Evolutionary conservation across 139 green algal species (phyloP).

Genomic region (Chlorella ohadii): DNA sequence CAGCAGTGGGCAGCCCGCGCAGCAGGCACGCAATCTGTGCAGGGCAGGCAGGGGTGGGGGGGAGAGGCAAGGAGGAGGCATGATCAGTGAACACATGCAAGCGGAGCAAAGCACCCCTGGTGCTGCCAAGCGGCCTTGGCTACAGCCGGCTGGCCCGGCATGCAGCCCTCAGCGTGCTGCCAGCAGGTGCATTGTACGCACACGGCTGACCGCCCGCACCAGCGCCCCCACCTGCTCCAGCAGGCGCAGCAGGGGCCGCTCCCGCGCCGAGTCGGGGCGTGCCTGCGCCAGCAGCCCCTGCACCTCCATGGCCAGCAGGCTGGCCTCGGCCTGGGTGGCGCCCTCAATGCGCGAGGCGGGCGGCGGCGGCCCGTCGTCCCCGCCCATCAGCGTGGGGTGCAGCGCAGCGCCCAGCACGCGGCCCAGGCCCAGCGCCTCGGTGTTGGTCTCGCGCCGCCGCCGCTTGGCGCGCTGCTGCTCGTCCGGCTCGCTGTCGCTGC

Average conservation of each 20-base stretch:
- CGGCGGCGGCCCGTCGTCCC: background rate
- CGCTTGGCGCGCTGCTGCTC: slow-evolving; percentile 8
- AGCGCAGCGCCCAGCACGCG: background rate
- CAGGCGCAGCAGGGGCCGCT: slow-evolving; percentile 31
- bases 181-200: no score
- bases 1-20: slow-evolving; percentile 36
- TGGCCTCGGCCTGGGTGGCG: slow-evolving; percentile 40
- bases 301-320: slow-evolving; percentile 56
- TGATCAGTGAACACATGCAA: no score
- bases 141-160: no score
- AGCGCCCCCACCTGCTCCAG: slow-evolving; percentile 34
- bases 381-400: background rate
- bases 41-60: no score
- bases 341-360: slow-evolving; percentile 25
- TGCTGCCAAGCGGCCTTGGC: no score
- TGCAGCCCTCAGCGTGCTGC: no score
- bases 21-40: slow-evolving; percentile 29
- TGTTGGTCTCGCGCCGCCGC: background rate
- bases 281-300: slow-evolving; percentile 52
- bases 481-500: background rate
- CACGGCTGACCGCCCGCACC: no score
- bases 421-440: background rate
- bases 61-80: no score
- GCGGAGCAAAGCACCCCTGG: no score
- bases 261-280: background rate